Base-by-base conservation (phyloP, 2,329 filamentous ascomycete genomes). In the Nothophaeocryptopus gaeumannii region DNA sequence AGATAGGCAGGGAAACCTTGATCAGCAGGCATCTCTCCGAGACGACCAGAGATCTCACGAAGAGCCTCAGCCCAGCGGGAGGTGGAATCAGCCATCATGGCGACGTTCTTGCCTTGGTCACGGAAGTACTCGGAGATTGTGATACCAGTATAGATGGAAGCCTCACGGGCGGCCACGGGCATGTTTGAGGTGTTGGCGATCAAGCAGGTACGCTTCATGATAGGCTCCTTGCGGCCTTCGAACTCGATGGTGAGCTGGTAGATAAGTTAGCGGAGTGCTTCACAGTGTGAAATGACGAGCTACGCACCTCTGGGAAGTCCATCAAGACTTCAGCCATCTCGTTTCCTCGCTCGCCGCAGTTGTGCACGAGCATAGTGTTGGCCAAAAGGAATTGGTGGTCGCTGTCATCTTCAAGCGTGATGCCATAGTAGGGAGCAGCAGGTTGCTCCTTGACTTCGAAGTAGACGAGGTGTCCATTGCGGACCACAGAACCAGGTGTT, bases 101-200 rank as follows among this genome's bases (percentile, higher is more conserved):
- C 92, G 34, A 99, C 93, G 70, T 96, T 82, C 74, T 97, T 92
- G 58, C 93, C 93, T 73, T 96, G 89, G 67, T 99, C 93, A 60
- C 93, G 82, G 78, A 97, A 97, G 67, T 99, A 99, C 70, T 99
- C 93, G 36, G 89, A 88, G 0, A 96, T 86, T 0, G 89, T 95
- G 58, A 96, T 96, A 12, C 83, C 93, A 2, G 93, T 99, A 75
- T 99, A 99, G 70, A 99, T 99, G 58, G 93, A 99, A 50, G 93
- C 93, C 74, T 99, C 93, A 76, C 93, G 89, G 54, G 93, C 93
- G 58, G 93, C 93, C 67, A 99, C 93, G 55, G 93, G 93, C 93
- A 99, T 99, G 80, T 99, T 99, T 64, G 93, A 99, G 37, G 93
- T 99, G 76, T 99, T 99, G 72, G 93, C 93, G 68, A 99, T 97